Base-by-base conservation (phyloP, 192 early-diverging fungal genomes). In the Gryganskiella cystojenkinii region DNA sequence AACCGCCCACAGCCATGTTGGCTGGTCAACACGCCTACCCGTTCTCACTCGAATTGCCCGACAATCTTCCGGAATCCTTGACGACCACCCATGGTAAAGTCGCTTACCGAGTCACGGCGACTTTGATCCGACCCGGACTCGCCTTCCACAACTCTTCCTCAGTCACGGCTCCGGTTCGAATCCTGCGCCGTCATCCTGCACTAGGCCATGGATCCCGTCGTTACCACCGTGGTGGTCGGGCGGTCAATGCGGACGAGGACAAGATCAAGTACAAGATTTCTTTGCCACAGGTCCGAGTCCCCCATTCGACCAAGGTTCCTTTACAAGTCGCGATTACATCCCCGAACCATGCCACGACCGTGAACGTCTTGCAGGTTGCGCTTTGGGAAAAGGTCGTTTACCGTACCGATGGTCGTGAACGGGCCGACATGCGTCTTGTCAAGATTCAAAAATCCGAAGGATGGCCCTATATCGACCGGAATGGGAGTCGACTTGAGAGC, bases 401-500 rank as follows among this genome's bases (percentile, higher is more conserved):
- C n/a, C 20, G 49, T 2, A 60, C 67, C 0, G 73, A 76, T 34
- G 65, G 61, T 11, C 64, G 65, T 11, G 44, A 56, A 19, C 58
- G 73, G 14, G 61, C 57, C 6, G 65, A 78, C 49, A 64, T 69
- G 74, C 43, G 74, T 17, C 25, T 78, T 19, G 67, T 78, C 61
- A 78, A 69, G 56, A 64, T 69, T 24, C 73, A 69, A 59, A 78
- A 78, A 56, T 59, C 61, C n/a, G 67, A 64, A 54, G 74, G 74
- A 14, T 78, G 74, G 74, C 44, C 74, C 4, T 46, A 55, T 6
- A 25, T 56, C 6, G 55, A 58, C 24, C 44, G 40, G 6, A 43
- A 67, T n/a, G 58, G 40, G 17, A 11, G 4, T 20, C 1, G 57
- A 10, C n/a, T 28, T 4, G 47, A 64, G 35, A 24, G 47, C 42